phyloP scores from a whole-genome alignment of 495 filamentous ascomycete species.

The Annulohypoxylon nitens region DNA sequence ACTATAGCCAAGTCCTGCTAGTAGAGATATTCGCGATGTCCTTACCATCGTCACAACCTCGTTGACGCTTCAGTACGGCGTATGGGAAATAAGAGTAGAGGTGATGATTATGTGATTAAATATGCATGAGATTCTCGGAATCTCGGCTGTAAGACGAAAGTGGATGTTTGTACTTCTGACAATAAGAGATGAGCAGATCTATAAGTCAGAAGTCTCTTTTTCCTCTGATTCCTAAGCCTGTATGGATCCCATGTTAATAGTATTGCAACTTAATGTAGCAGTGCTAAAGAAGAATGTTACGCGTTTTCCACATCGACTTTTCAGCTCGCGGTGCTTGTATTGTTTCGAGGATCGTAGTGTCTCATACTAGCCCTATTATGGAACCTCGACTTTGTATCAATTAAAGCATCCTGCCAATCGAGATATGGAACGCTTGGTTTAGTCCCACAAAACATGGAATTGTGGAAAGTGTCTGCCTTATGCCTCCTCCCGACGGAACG shows the following conservation, averaged over 20 bases:
- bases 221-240: not conserved
- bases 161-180: not conserved
- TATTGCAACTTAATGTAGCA: not conserved
- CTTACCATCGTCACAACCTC: not conserved
- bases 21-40: not conserved
- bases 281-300: not conserved
- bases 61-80: not conserved
- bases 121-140: not conserved
- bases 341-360: not conserved
- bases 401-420: slow-evolving; percentile 15
- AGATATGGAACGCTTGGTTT: slow-evolving; percentile 14
- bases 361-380: slow-evolving; percentile 13
- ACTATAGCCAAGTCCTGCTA: not conserved
- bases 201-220: not conserved
- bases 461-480: slow-evolving; percentile 26
- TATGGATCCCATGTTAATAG: not conserved
- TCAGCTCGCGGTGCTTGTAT: not conserved
- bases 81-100: not conserved
- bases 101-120: not conserved
- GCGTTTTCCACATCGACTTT: not conserved
- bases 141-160: not conserved
- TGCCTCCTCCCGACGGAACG: slow-evolving; percentile 3
- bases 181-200: slow-evolving; percentile 1
- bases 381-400: not conserved
- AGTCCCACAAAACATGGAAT: slow-evolving; percentile 16